A percentile compares a stretch with the other conserved stretches of the same genome.
phyloP scores from a whole-genome alignment of 1,284 basidiomycete genomes.

The Trichosporon inkin region DNA sequence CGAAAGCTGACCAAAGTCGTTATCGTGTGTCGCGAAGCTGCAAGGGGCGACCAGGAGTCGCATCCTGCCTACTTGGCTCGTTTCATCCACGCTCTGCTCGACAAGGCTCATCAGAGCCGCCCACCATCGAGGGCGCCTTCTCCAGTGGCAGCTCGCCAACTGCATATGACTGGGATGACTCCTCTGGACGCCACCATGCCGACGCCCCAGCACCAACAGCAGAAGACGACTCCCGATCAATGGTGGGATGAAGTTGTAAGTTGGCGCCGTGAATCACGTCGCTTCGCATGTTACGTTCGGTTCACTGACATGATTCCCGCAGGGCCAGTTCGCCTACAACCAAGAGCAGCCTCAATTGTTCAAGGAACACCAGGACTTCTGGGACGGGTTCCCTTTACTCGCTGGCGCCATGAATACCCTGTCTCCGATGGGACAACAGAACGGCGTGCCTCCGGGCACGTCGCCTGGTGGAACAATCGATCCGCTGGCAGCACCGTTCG shows the following conservation, averaged over 20 bases:
- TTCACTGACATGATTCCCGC: not conserved
- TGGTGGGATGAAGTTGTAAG: constrained; percentile 26
- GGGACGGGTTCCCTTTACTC: constrained; percentile 24
- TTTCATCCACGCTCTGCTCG: constrained; percentile 24
- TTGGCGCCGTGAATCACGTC: not conserved
- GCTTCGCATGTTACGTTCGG: not conserved
- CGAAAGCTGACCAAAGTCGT: constrained; percentile 25
- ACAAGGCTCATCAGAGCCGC: constrained; percentile 24
- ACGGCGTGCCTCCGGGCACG: not conserved
- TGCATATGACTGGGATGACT: constrained; percentile 2
- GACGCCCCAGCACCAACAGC: constrained; percentile 11
- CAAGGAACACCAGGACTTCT: constrained; percentile 23
- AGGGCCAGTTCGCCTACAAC: constrained; percentile 22
- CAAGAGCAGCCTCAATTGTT: constrained; percentile 19
- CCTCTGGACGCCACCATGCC: not conserved
- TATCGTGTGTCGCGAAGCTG: constrained; percentile 26
- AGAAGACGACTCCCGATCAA: constrained; percentile 22
- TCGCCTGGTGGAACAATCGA: not conserved
- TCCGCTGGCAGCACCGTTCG: not conserved
- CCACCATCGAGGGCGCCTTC: constrained; percentile 16
- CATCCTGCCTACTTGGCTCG: constrained; percentile 26
- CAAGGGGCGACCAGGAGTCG: constrained; percentile 21
- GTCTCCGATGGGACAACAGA: constrained; percentile 3
- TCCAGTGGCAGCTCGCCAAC: not conserved
- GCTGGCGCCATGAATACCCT: constrained; percentile 24